Conservation (phyloP, 75 land plant genomes). For the Picea sitchensis region DNA sequence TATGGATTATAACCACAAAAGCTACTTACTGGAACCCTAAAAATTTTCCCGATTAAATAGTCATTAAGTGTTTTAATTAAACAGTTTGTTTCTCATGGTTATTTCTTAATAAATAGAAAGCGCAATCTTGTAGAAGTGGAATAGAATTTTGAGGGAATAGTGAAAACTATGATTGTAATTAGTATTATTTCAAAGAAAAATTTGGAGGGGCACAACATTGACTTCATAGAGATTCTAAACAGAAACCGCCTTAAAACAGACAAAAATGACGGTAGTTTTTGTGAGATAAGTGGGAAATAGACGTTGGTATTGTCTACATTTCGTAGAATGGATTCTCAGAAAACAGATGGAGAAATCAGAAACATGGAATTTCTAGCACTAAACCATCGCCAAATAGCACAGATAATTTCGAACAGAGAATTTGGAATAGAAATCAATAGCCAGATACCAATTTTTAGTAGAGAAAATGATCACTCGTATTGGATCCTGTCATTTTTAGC, state of each 20-base stretch:
- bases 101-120: too few species aligned
- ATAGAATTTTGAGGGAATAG: too few species aligned
- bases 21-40: too few species aligned
- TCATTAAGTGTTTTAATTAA: too few species aligned
- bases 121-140: too few species aligned
- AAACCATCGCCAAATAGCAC: neutral
- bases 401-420: neutral
- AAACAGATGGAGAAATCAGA: neutral
- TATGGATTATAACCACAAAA: too few species aligned
- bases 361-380: neutral
- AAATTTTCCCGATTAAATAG: too few species aligned
- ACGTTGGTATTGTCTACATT: neutral
- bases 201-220: neutral
- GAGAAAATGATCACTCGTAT: neutral
- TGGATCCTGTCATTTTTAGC: neutral
- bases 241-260: neutral
- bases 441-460: neutral
- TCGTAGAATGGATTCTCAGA: too few species aligned
- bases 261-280: neutral
- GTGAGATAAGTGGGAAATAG: neutral
- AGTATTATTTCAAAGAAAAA: neutral
- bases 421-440: too few species aligned
- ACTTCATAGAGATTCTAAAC: constrained; percentile 1
- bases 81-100: too few species aligned
- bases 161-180: too few species aligned